These are phyloP conservation scores for Achaetomium macrosporum DNA, from an alignment of 2,329 filamentous ascomycete genomes.

Conservation along the genomic window DNA sequence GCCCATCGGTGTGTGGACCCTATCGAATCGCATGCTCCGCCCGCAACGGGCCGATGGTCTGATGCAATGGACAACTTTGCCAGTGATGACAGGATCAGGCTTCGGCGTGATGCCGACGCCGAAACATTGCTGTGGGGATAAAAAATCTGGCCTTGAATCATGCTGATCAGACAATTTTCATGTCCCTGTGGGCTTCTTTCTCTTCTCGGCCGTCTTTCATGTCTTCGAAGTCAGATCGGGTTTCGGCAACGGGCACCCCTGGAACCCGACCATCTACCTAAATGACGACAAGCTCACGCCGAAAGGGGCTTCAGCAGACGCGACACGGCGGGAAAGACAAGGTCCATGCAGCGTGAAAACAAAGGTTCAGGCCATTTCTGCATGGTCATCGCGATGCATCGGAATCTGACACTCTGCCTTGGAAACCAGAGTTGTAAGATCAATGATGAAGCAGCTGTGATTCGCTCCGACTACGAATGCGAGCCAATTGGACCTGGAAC, in stretches of 20 bases:
- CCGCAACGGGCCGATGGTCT: too few species aligned
- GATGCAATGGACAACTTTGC: too few species aligned
- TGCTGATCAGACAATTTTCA: not conserved
- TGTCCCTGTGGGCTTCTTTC: not conserved
- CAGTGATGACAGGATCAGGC: too few species aligned
- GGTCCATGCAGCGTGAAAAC: too few species aligned
- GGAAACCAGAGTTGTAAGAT: not conserved
- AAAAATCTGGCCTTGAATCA: too few species aligned
- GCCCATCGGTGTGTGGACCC: too few species aligned
- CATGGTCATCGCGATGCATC: not conserved
- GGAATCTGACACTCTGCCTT: not conserved
- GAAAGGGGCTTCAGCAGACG: not conserved
- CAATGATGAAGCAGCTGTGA: not conserved
- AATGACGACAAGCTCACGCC: not conserved
- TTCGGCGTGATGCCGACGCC: too few species aligned
- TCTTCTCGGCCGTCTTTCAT: not conserved
- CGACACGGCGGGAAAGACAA: too few species aligned
- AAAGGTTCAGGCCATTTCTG: not conserved
- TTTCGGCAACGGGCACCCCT: constrained; percentile 3
- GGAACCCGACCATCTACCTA: not conserved
- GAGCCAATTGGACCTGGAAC: not conserved
- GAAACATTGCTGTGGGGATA: too few species aligned
- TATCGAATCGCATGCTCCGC: too few species aligned
- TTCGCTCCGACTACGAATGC: not conserved
- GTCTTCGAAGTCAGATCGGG: not conserved